phyloP scores from a whole-genome alignment of 768 basidiomycete species.

The Mycena belliarum region DNA sequence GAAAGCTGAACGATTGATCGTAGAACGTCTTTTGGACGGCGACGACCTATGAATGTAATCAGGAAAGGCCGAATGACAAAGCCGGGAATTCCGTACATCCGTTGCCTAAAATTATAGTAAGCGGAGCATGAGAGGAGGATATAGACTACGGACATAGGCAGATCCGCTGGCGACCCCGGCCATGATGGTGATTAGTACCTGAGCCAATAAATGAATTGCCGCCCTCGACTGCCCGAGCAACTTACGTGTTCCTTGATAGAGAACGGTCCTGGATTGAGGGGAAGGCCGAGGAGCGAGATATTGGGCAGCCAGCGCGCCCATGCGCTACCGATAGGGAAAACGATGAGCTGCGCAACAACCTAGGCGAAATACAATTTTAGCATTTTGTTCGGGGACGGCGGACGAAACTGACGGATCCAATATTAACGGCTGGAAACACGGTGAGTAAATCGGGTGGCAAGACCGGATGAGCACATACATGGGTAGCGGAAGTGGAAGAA shows the following conservation, averaged over 20 bases:
- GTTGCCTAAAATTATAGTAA: no score
- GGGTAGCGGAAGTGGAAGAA: constrained; percentile 79
- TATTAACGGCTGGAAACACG: constrained; percentile 8
- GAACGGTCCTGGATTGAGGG: constrained; percentile 74
- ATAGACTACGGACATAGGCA: constrained; percentile 38
- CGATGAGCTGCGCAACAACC: constrained; percentile 71
- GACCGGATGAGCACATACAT: constrained; percentile 8
- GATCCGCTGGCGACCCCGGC: constrained; percentile 53
- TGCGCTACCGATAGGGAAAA: constrained; percentile 65
- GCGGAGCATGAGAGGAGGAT: no score
- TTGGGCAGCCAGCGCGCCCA: constrained; percentile 65
- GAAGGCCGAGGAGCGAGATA: constrained; percentile 55
- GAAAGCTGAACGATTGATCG: constrained; percentile 54
- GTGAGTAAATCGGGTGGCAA: constrained; percentile 25
- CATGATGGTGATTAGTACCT: constrained; percentile 72
- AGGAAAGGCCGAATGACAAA: not conserved
- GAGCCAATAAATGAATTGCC: not conserved
- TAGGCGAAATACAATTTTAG: constrained; percentile 26
- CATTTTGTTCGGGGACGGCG: not conserved
- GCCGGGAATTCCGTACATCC: no score
- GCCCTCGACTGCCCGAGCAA: not conserved
- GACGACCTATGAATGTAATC: constrained; percentile 38
- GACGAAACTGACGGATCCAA: constrained; percentile 10
- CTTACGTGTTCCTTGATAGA: constrained; percentile 63
- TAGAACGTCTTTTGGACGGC: constrained; percentile 77